phyloP scores from a whole-genome alignment of 2,329 filamentous ascomycete genomes.

The Xylariaceae sp. region DNA sequence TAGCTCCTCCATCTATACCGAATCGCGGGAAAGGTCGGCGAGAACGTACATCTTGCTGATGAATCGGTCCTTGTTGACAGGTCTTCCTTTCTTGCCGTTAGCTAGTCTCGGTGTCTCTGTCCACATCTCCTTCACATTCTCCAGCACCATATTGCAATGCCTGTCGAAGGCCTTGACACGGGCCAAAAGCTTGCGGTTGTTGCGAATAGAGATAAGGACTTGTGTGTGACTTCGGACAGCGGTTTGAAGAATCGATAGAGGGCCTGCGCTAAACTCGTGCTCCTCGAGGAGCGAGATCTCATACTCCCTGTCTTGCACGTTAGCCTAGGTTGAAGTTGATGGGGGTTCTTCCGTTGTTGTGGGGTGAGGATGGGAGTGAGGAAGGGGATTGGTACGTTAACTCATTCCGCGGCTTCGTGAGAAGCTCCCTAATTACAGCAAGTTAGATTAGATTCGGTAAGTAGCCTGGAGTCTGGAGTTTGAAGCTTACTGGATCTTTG shows the following conservation, averaged over 20 bases:
- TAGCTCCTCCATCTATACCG: slow-evolving; percentile 1
- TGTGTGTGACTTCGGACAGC: slow-evolving; percentile 93
- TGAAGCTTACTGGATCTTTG: slow-evolving; percentile 68
- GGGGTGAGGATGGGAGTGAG: slow-evolving; percentile 42
- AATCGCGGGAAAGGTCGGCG: not conserved
- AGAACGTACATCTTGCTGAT: slow-evolving; percentile 88
- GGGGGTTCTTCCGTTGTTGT: slow-evolving; percentile 1
- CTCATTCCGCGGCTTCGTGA: slow-evolving; percentile 85
- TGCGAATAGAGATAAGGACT: slow-evolving; percentile 95
- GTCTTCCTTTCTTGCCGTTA: slow-evolving; percentile 83
- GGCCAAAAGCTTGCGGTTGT: slow-evolving; percentile 96
- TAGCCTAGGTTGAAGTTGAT: slow-evolving; percentile 18
- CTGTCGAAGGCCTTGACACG: slow-evolving; percentile 98
- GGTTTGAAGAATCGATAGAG: slow-evolving; percentile 92
- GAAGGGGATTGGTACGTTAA: too few relatives aligned
- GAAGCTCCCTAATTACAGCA: slow-evolving; percentile 68
- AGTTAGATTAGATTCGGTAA: slow-evolving; percentile 35
- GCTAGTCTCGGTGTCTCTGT: slow-evolving; percentile 85
- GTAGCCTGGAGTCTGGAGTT: not conserved
- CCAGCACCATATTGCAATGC: slow-evolving; percentile 98
- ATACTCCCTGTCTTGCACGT: slow-evolving; percentile 48
- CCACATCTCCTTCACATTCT: slow-evolving; percentile 99
- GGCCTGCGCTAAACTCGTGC: slow-evolving; percentile 78
- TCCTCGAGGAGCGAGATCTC: slow-evolving; percentile 67
- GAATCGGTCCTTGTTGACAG: slow-evolving; percentile 97